These are phyloP conservation scores for Polytrichum commune DNA, from an alignment of 225 moss, liverwort and hornwort genomes.

Conservation along the genomic window DNA sequence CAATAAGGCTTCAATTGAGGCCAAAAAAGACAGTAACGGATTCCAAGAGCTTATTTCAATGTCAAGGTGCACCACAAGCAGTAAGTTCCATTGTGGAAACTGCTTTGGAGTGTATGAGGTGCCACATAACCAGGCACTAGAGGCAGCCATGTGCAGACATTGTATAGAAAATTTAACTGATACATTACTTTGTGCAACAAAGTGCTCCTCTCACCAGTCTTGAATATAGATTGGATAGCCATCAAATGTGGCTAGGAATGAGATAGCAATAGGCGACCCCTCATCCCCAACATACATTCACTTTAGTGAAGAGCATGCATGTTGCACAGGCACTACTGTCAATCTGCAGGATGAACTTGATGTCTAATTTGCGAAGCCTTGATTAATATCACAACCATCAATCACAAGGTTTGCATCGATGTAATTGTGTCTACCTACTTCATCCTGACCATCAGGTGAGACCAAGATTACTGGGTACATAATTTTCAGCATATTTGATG, in stretches of 20 bases:
- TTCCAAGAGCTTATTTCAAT: slow-evolving; percentile 58
- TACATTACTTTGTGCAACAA: slow-evolving; percentile 22
- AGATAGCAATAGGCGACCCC: slow-evolving; percentile 47
- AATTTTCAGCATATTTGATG: no score
- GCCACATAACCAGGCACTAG: slow-evolving; percentile 34
- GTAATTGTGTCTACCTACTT: no score
- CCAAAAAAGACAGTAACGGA: slow-evolving; percentile 53
- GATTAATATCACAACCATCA: no score
- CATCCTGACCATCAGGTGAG: no score
- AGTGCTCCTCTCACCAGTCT: slow-evolving; percentile 42
- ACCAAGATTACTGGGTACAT: no score
- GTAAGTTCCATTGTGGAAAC: slow-evolving; percentile 12
- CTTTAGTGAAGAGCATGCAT: no score
- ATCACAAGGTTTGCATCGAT: no score
- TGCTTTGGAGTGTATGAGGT: slow-evolving; percentile 35
- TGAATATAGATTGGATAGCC: slow-evolving; percentile 39
- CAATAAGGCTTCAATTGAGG: slow-evolving; percentile 24
- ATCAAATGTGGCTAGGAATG: slow-evolving; percentile 49
- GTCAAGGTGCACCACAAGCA: slow-evolving; percentile 27
- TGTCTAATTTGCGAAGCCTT: no score
- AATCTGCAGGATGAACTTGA: no score
- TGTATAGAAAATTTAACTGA: slow-evolving; percentile 43
- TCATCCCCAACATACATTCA: slow-evolving; percentile 28
- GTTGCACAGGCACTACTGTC: no score
- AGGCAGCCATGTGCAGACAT: slow-evolving; percentile 30